Conservation (phyloP, 305 asterid genomes). For the Fraxinus albicans region DNA sequence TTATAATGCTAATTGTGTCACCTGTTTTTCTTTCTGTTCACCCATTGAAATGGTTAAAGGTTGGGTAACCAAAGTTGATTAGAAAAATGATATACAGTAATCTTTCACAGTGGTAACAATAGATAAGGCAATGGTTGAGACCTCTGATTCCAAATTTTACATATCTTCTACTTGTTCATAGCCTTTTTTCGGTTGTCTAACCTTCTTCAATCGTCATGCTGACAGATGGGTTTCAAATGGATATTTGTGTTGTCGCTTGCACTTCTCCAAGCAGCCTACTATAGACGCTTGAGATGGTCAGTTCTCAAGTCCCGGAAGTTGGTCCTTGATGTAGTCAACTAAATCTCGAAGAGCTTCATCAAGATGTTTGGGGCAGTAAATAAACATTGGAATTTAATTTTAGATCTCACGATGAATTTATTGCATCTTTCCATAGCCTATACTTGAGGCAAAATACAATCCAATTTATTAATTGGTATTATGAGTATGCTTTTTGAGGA, state of each 20-base stretch:
- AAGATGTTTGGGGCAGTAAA: background rate
- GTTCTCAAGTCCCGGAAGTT: conserved; percentile 66
- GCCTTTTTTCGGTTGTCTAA: background rate
- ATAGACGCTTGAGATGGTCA: conserved; percentile 74
- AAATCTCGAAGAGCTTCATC: conserved; percentile 3
- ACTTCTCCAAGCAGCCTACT: conserved; percentile 70
- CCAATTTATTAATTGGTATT: background rate
- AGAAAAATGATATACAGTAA: background rate
- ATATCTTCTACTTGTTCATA: background rate
- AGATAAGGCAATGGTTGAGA: background rate
- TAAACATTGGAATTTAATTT: conserved; percentile 4
- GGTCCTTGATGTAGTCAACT: conserved; percentile 72
- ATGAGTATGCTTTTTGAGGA: conserved; percentile 2
- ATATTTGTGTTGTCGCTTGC: conserved; percentile 66
- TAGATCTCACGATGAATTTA: background rate
- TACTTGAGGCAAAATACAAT: background rate
- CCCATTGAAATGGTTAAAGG: background rate
- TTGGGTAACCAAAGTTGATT: background rate
- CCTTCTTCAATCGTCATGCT: background rate
- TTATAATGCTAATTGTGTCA: background rate
- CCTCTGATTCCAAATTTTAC: background rate
- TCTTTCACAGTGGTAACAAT: background rate
- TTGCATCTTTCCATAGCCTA: background rate
- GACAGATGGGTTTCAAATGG: conserved; percentile 88
- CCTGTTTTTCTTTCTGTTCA: background rate